Base-by-base conservation (phyloP, 108 stramenopile species). In the Epithemia pelagica region DNA sequence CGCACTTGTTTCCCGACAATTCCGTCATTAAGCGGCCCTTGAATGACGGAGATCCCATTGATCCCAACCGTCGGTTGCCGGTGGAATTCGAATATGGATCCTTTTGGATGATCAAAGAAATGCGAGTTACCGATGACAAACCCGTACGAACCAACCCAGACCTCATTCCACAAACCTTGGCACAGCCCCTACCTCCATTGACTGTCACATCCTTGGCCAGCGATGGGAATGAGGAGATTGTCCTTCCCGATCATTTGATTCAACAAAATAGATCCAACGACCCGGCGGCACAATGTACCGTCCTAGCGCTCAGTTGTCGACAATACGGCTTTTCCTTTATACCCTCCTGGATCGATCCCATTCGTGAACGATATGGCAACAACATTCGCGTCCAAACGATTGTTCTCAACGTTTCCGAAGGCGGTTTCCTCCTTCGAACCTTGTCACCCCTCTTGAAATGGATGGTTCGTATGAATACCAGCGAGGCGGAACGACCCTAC, bases 51-150 rank as follows among this genome's bases (percentile, higher is more conserved):
- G 80, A 77, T 22, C 73, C 82, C 51, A 64, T 80, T 57, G 88
- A 81, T 61, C 71, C 85, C 7, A 68, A 83, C 18, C 28, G 84
- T 15, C 37, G 37, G 5, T 10, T 46, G 37, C 37, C 37, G 15
- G 15, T 46, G 29, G 92, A 94, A 72, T 74, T 87, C 51, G 80
- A 66, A 5, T 68, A 84, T 66, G 92, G 92, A 28, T 84, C 89
- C 68, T 94, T 94, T 66, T 94, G 92, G 92, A 88, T 87, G 74
- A 59, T 94, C 15, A 70, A 81, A 71, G 92, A 94, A 59, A 65
- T 94, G 24, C 54, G 56, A 55, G 30, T 66, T 3, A 88, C 86
- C 19, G 65, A 85, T 22, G 76, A 77, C 21, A 94, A 94, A 60
- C 88, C 92, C 0, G 86, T 87, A 21, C 61, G 89, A 27, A 60